phyloP scores from a whole-genome alignment of 805 yeast genomes.

The Sugiyamaella marilandica region DNA sequence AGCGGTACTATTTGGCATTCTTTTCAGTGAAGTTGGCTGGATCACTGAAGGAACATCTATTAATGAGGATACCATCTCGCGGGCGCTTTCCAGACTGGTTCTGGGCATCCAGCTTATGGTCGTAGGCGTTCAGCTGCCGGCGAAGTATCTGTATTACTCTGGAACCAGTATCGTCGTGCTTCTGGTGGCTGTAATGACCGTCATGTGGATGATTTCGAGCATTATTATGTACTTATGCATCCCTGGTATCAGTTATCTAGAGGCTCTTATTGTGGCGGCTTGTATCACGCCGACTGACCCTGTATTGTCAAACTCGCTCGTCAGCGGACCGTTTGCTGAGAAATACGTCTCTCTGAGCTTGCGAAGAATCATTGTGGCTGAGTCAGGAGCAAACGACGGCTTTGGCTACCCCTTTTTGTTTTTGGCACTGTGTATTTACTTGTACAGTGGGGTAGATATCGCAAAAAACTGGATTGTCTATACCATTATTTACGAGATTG shows the following conservation, averaged over 20 bases:
- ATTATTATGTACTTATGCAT: constrained; percentile 57
- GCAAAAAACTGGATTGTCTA: constrained; percentile 59
- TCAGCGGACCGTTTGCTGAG: constrained; percentile 66
- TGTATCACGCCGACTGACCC: constrained; percentile 80
- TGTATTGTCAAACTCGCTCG: constrained; percentile 66
- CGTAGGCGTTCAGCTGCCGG: constrained; percentile 68
- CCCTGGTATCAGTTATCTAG: constrained; percentile 51
- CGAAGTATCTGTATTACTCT: constrained; percentile 56
- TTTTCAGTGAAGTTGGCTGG: constrained; percentile 55
- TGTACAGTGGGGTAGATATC: constrained; percentile 48
- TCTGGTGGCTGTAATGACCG: constrained; percentile 63
- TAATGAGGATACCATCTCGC: constrained; percentile 44
- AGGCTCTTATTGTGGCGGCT: constrained; percentile 57
- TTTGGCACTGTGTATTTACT: constrained; percentile 50
- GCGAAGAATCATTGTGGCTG: constrained; percentile 59
- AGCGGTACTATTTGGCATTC: constrained; percentile 57
- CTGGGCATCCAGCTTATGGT: constrained; percentile 68
- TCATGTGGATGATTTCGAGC: constrained; percentile 64
- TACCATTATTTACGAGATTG: constrained; percentile 59
- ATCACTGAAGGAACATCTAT: constrained; percentile 51
- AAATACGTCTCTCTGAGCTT: constrained; percentile 56
- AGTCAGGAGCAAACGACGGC: constrained; percentile 74
- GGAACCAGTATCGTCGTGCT: constrained; percentile 56
- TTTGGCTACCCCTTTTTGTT: constrained; percentile 56
- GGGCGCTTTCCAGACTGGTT: constrained; percentile 58